Base-by-base conservation (phyloP, 169 alveolate species). In the Babesia ovis region DNA sequence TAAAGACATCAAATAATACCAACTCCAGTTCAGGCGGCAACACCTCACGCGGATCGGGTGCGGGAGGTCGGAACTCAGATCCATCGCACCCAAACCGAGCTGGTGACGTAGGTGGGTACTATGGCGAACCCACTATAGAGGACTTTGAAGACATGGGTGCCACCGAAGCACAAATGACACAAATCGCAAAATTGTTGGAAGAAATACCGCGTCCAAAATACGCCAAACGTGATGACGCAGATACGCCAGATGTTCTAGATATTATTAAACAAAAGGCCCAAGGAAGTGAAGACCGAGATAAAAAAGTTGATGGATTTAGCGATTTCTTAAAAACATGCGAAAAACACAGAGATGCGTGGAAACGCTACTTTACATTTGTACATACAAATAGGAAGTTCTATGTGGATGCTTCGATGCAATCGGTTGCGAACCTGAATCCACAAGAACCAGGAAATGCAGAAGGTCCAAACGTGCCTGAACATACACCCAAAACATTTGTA, bases 341-440 rank as follows among this genome's bases (percentile, higher is more conserved):
- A 61, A 12, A 14, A 14, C 87, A 79, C 66, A 1, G 87, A 22
- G 72, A 79, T 5, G 82, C 68, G 25, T 79, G 87, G 87, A 79
- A 50, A 39, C 53, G 87, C 35, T 70, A 48, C 71, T 61, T 66
- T 34, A 61, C 87, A 25, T 79, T 59, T 39, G 18, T 79, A 42
- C 25, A 50, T 23, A 23, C 69, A 35, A 60, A 70, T 61, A 62
- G 87, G 46, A 27, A 42, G 64, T 79, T 79, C 46, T 79, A 69
- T 34, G 83, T 79, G 2, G 87, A 79, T 18, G 3, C 62, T 9
- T 34, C 77, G 1, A 56, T 25, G 4, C 55, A 79, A 39, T 16
- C 76, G 29, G 50, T 39, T 0, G 5, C 61, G 39, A 23, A 31
- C 8, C 25, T 20, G 11, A 20, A 5, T 20, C 9, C 25, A 4